phyloP scores from a whole-genome alignment of 2,329 filamentous ascomycete species.

The Neofusicoccum sp. region DNA sequence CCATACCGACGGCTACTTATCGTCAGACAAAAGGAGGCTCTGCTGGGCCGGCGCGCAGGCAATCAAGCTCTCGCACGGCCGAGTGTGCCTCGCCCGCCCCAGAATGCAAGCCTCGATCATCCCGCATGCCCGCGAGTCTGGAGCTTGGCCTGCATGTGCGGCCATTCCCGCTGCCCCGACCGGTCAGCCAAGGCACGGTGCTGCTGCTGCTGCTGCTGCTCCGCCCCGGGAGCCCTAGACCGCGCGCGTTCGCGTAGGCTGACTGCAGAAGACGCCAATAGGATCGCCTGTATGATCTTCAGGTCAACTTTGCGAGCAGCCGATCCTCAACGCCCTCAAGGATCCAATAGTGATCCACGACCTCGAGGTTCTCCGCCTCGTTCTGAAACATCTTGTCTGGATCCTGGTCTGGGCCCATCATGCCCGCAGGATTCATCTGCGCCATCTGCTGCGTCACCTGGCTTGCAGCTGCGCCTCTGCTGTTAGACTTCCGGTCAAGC shows the following conservation, averaged over 20 bases:
- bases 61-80: neutral
- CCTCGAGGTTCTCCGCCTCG: constrained; percentile 93
- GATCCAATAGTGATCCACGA: constrained; percentile 90
- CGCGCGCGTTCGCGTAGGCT: constrained; percentile 3
- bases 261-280: constrained; percentile 2
- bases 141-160: constrained; percentile 1
- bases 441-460: constrained; percentile 86
- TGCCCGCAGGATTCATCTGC: constrained; percentile 71
- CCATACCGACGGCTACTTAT: constrained; percentile 14
- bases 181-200: constrained; percentile 3
- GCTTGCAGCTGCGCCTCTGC: constrained; percentile 65
- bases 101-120: neutral
- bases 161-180: no score
- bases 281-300: neutral
- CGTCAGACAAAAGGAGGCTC: constrained; percentile 14
- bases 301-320: constrained; percentile 56
- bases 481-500: constrained; percentile 11
- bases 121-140: neutral
- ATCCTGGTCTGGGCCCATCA: constrained; percentile 90
- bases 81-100: constrained; percentile 13
- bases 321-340: constrained; percentile 85
- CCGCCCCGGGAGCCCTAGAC: neutral
- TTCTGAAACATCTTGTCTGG: constrained; percentile 91
- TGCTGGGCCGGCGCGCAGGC: no score
- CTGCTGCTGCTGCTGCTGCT: neutral